Conservation (phyloP, 1,139 yeast genomes). For the Chernovozyma aurita region DNA sequence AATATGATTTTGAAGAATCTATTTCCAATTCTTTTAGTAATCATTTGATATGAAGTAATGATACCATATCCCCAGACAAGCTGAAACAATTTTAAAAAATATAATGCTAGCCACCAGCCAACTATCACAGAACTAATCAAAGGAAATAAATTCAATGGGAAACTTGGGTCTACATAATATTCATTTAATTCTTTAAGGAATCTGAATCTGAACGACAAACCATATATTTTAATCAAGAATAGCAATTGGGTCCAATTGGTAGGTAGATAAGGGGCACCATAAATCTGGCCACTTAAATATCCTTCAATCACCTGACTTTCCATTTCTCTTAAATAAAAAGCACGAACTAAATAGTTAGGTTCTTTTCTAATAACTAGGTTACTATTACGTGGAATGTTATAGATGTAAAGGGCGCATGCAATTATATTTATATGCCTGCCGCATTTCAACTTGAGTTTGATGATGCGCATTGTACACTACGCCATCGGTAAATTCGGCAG, state of each 20-base stretch:
- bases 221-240: conserved; percentile 8
- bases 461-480: too few species aligned
- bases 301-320: not conserved
- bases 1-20: conserved; percentile 31
- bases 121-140: conserved; percentile 24
- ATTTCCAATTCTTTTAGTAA: conserved; percentile 13
- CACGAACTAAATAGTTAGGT: too few species aligned
- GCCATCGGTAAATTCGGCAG: too few species aligned
- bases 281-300: conserved; percentile 3
- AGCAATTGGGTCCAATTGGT: conserved; percentile 9
- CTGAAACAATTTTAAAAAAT: conserved; percentile 9
- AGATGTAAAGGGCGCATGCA: too few species aligned
- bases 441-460: too few species aligned
- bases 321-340: too few species aligned
- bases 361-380: too few species aligned
- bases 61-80: conserved; percentile 39
- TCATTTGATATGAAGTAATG: conserved; percentile 17
- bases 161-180: not conserved
- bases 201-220: not conserved
- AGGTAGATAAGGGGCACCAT: conserved; percentile 15
- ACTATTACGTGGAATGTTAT: too few species aligned
- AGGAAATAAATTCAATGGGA: conserved; percentile 6
- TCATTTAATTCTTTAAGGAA: not conserved
- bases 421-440: too few species aligned
- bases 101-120: conserved; percentile 13